Evolutionary conservation across 1,139 yeast genomes (phyloP).

Genomic region (Candida sp.): DNA sequence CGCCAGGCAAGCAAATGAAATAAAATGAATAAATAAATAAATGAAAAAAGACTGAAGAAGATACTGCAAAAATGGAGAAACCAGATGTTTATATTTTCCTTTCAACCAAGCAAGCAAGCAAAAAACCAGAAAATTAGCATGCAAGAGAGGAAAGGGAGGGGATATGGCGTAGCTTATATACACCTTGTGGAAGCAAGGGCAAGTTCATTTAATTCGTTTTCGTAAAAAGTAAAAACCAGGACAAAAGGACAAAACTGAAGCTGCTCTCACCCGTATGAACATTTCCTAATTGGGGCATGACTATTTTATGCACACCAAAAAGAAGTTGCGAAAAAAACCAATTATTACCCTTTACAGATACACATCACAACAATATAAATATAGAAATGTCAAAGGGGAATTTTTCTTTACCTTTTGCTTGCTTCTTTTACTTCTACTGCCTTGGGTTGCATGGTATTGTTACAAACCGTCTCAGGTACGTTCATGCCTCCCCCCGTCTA

Average conservation of each 20-base stretch:
- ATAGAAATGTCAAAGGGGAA: slow-evolving; percentile 1
- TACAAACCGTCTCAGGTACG: not conserved
- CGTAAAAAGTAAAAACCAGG: not conserved
- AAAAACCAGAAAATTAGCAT: not conserved
- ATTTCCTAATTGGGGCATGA: slow-evolving; percentile 3
- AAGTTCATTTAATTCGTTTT: not conserved
- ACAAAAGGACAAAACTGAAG: not conserved
- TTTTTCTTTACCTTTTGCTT: not conserved
- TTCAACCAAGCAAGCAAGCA: not conserved
- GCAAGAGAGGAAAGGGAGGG: not conserved
- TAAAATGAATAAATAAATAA: not conserved
- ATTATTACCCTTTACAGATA: slow-evolving; percentile 1
- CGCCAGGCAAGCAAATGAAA: not conserved
- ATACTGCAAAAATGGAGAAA: not conserved
- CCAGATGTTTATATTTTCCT: not conserved
- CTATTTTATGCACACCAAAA: not conserved
- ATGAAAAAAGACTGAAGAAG: not conserved
- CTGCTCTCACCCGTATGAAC: not conserved
- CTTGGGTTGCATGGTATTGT: not conserved
- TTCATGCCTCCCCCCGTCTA: not conserved
- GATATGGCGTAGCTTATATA: not conserved
- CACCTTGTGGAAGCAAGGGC: not conserved
- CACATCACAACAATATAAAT: not conserved
- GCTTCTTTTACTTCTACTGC: too few species aligned
- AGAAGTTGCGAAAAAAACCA: slow-evolving; percentile 1